Evolutionary conservation across 176 grass and related monocot genomes (phyloP), one percentile per base, ranked within the genome.

Genomic region (Pontederia paniculata): DNA sequence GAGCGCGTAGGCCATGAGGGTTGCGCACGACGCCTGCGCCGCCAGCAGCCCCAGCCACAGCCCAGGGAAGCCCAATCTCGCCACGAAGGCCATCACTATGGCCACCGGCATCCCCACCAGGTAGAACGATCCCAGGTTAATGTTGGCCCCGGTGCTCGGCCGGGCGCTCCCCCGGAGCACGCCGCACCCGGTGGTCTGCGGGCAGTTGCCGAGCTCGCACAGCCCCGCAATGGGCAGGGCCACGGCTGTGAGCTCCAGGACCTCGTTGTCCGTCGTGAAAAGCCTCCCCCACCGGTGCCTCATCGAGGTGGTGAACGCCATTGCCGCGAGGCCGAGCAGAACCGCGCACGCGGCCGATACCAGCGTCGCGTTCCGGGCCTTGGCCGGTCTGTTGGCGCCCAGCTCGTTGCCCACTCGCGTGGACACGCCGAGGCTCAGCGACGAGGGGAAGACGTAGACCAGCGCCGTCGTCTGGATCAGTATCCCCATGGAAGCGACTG

Each of bases 181-280:
- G 44, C 94, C 94, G 76, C 94, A 98, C 19, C 87, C 86, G 0
- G 80, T 81, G 17, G 87, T 98, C 75, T 98, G 94, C 42, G 87
- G 94, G 74, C 84, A 91, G 44, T 98, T 98, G 21, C 94, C 94
- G 44, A 98, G 75, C 83, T 98, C 94, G 75, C 94, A 98, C 51
- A 98, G 80, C 1, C 94, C 94, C 8, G 83, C 80, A 64, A 98
- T 93, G 7, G 94, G 94, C 69, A 98, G 84, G 16, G 94, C 94
- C 49, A 83, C 69, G 2, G 83, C 69, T 3, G 87, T 93, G 17
- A 98, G 71, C 45, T 67, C 48, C 12, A 93, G 62, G 65, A 93
- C 91, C 12, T 91, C 87, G 0, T 44, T 42, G 63, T 98, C 94
- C 11, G 57, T 69, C 19, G 94, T 98, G 80, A 98, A 98, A 73